Evolutionary conservation across 495 filamentous ascomycete species (phyloP).

Genomic region (Penicillium verhagenii): DNA sequence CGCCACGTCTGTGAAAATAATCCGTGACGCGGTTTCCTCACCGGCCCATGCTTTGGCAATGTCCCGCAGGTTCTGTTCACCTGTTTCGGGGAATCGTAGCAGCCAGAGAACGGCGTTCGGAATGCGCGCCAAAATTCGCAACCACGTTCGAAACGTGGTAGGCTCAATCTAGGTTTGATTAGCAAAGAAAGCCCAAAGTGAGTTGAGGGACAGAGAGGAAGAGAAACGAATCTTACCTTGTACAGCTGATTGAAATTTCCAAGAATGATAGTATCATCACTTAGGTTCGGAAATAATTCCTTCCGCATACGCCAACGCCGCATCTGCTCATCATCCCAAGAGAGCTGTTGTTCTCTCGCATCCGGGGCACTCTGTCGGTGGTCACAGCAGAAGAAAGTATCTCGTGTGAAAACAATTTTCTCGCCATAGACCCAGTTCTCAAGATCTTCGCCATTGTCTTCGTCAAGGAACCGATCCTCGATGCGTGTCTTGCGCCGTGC

Average conservation of each 20-base stretch:
- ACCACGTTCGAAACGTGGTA: slow-evolving; percentile 93
- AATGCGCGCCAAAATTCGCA: slow-evolving; percentile 83
- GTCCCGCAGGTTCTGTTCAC: slow-evolving; percentile 78
- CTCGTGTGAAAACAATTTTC: slow-evolving; percentile 91
- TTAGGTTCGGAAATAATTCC: slow-evolving; percentile 82
- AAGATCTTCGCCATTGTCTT: slow-evolving; percentile 59
- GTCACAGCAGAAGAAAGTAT: slow-evolving; percentile 99
- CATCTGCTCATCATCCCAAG: slow-evolving; percentile 83
- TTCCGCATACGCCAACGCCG: slow-evolving; percentile 93
- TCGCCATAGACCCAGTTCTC: slow-evolving; percentile 93
- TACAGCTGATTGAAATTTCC: slow-evolving; percentile 99
- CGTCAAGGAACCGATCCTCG: slow-evolving; percentile 67
- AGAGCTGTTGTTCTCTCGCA: slow-evolving; percentile 56
- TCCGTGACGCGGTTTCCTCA: slow-evolving; percentile 80
- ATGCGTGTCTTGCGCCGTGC: slow-evolving; percentile 71
- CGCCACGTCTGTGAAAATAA: slow-evolving; percentile 95
- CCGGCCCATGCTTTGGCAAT: slow-evolving; percentile 84
- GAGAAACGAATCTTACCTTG: slow-evolving; percentile 63
- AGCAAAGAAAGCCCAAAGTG: slow-evolving; percentile 1
- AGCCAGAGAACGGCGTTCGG: slow-evolving; percentile 95
- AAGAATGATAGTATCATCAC: slow-evolving; percentile 85
- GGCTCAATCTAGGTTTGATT: slow-evolving; percentile 82
- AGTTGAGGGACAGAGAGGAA: background rate
- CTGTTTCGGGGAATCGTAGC: slow-evolving; percentile 91
- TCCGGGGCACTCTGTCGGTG: slow-evolving; percentile 91